A percentile compares a stretch with the other conserved stretches of the same genome.
Evolutionary conservation across 768 basidiomycete species (phyloP).

Genomic region (Panaeolus cyanescens): DNA sequence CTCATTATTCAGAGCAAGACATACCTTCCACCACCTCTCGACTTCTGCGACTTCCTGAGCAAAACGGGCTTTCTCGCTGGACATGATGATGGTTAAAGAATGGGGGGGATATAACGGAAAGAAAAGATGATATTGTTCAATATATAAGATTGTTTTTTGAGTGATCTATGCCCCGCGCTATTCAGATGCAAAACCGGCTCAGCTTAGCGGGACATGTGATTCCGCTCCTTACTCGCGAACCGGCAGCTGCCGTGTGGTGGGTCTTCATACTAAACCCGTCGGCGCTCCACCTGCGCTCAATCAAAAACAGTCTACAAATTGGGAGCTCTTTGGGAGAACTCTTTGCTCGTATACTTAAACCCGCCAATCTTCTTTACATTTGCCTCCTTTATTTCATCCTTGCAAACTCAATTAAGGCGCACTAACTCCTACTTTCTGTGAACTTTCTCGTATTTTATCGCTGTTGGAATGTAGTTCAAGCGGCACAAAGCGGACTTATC

Average conservation of each 20-base stretch:
- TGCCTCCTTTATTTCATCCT: neutral
- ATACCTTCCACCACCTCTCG: slow-evolving; percentile 92
- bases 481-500: slow-evolving; percentile 24
- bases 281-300: slow-evolving; percentile 26
- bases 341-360: slow-evolving; percentile 15
- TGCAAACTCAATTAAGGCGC: slow-evolving; percentile 9
- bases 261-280: slow-evolving; percentile 28
- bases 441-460: neutral
- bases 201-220: slow-evolving; percentile 47
- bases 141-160: slow-evolving; percentile 26
- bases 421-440: slow-evolving; percentile 17
- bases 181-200: slow-evolving; percentile 4
- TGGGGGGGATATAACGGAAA: slow-evolving; percentile 15
- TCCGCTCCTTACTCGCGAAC: slow-evolving; percentile 28
- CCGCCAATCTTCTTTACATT: slow-evolving; percentile 12
- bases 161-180: slow-evolving; percentile 12
- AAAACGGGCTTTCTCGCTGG: slow-evolving; percentile 69
- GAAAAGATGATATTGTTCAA: slow-evolving; percentile 17
- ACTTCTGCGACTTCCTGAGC: slow-evolving; percentile 81
- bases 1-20: slow-evolving; percentile 14
- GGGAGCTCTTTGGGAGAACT: neutral
- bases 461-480: neutral
- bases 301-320: neutral
- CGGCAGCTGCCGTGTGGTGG: slow-evolving; percentile 19
- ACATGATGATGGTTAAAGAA: slow-evolving; percentile 44